phyloP scores from a whole-genome alignment of 768 basidiomycete species.

The Leccinellum albellum region DNA sequence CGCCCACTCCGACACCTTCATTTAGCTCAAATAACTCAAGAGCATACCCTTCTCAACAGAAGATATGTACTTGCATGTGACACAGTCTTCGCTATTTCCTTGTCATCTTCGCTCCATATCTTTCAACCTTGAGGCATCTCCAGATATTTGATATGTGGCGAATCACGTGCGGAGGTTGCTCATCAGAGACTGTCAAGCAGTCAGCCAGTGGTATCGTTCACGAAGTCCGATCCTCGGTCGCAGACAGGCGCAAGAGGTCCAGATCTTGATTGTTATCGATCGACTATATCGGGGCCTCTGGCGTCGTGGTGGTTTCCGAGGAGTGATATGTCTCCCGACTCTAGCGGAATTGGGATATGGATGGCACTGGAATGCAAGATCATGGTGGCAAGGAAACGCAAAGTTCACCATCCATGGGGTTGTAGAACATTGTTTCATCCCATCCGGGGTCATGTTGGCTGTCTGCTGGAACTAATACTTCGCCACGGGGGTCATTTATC shows the following conservation, averaged over 20 bases:
- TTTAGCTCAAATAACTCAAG: conserved; percentile 36
- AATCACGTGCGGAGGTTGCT: conserved; percentile 14
- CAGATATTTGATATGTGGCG: conserved; percentile 40
- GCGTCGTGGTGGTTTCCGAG: conserved; percentile 13
- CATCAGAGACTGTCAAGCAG: conserved; percentile 25
- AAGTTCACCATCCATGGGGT: conserved; percentile 25
- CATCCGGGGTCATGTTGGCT: conserved; percentile 34
- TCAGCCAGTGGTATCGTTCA: conserved; percentile 53
- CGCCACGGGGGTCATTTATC: conserved; percentile 27
- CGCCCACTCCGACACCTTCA: conserved; percentile 43
- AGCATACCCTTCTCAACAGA: conserved; percentile 32
- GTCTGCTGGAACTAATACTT: conserved; percentile 30
- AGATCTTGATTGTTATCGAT: conserved; percentile 42
- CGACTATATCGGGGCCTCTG: conserved; percentile 44
- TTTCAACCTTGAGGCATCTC: conserved; percentile 30
- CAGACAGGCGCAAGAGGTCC: conserved; percentile 40
- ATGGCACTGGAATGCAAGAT: conserved; percentile 46
- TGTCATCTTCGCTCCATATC: conserved; percentile 9
- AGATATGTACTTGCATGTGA: conserved; percentile 1
- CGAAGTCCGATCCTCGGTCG: conserved; percentile 51
- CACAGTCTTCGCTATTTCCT: not conserved
- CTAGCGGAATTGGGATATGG: conserved; percentile 27
- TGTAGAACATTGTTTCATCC: conserved; percentile 41
- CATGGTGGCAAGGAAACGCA: conserved; percentile 34
- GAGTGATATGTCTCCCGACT: conserved; percentile 36